phyloP scores from a whole-genome alignment of 345 rosid species.

The Euphorbia pulcherrima region DNA sequence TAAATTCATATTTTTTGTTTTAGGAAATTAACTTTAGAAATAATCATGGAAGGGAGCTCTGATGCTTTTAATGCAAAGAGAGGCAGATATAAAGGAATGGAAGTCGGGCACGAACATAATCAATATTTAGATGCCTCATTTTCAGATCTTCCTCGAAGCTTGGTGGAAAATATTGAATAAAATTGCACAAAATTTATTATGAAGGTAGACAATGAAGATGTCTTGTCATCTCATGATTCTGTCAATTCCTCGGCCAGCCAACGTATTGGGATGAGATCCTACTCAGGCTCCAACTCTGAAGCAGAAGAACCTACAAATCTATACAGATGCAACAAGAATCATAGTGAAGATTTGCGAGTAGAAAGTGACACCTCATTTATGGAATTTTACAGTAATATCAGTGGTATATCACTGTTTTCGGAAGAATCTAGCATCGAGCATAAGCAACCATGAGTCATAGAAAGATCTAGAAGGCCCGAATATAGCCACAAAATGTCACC shows the following conservation, averaged over 20 bases:
- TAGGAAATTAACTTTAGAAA: too few species aligned
- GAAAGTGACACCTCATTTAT: constrained; percentile 37
- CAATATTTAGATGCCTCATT: too few species aligned
- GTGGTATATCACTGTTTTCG: constrained; percentile 31
- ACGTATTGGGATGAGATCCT: constrained; percentile 43
- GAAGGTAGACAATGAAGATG: too few species aligned
- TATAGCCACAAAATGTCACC: constrained; percentile 23
- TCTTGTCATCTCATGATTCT: constrained; percentile 71
- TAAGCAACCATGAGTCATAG: constrained; percentile 17
- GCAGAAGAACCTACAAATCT: constrained; percentile 46
- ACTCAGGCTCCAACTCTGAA: constrained; percentile 60
- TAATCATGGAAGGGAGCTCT: too few species aligned
- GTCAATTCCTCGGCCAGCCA: constrained; percentile 45
- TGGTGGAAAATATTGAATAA: too few species aligned
- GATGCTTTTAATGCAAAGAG: too few species aligned
- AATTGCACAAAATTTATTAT: too few species aligned
- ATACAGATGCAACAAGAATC: constrained; percentile 33
- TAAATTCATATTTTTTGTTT: too few species aligned
- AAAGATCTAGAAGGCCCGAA: constrained; percentile 22
- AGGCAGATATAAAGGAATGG: too few species aligned
- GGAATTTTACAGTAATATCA: constrained; percentile 32
- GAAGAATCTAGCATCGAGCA: constrained; percentile 25
- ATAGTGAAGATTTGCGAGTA: constrained; percentile 27
- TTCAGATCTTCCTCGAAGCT: too few species aligned
- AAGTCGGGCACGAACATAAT: too few species aligned